Base-by-base conservation (phyloP, 1,139 yeast genomes). In the Taiozyma onychis region DNA sequence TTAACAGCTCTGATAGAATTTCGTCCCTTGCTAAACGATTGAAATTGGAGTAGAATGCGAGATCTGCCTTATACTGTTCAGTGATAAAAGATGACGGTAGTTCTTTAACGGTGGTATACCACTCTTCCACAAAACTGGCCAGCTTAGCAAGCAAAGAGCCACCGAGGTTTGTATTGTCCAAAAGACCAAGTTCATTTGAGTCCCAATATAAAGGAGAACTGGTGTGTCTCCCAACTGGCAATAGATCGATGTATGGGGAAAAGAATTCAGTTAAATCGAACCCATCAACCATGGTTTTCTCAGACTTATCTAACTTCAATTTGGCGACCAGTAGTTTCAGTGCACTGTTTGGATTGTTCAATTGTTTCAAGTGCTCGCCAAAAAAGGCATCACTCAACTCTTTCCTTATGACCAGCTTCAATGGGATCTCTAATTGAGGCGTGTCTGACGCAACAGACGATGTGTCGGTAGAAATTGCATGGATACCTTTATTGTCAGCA, bases 201-300 rank as follows among this genome's bases (percentile, higher is more conserved):
- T 66, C 64, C 88, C 90, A 88, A 52, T 78, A 79, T 50, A 78
- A 79, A 1, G 95, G 90, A 7, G 84, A 75, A 37, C 74, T 74
- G 18, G 83, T 73, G 2, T 48, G 53, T 4, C 60, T 59, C 2
- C 77, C 70, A 3, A 63, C 54, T 0, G 96, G 96, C 24, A 89
- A 71, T 13, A 77, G 64, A 37, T 72, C 66, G 41, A 88, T 65
- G 61, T 88, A 90, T 0, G 84, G 80, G 39, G 45, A 41, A 43
- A 58, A 61, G 47, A 57, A 57, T 34, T 44, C 41, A 13, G 49
- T 51, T 10, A 54, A 42, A 32, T 54, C 48, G 4, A 21, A 39
- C 2, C 44, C 55, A 24, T 60, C 48, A 54, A 58, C 72, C 47
- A 66, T 65, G 7, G 61, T 47, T 7, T 64, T 58, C 1, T 52